Base-by-base conservation (phyloP, 352 stramenopile genomes). In the Thraustotheca clavata region DNA sequence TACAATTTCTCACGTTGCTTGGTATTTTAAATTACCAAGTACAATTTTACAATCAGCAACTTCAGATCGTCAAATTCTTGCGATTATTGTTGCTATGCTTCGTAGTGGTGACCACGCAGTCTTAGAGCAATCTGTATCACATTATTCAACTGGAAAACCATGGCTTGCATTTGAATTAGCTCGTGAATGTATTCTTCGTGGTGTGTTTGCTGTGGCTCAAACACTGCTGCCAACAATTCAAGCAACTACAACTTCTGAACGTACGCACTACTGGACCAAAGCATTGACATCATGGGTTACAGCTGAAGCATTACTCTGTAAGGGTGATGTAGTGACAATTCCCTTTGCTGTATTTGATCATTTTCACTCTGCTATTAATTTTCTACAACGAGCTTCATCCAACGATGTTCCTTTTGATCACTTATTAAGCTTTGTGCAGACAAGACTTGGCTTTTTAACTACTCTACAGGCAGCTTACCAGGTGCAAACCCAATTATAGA, bases 171-270 rank as follows among this genome's bases (percentile, higher is more conserved):
- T 35, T 24, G 7, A 54, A 36, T 11, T 54, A 8, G 57, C 57
- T 8, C 57, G 57, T 4, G 57, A 65, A 43, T 55, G 36, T 33
- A 18, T 65, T 7, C n/a, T 65, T 29, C 57, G 57, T 26, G 57
- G 57, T 11, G 57, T 32, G 2, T 65, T 65, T 48, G 38, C 18
- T 2, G 11, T 35, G 14, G 57, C 57, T 3, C 1, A 18, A 18
- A 4, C 31, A 9, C 18, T 65, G 6, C 26, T 62, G 11, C n/a
- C 32, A 18, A 6, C 1, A 1, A 11, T 62, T 18, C 1, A 20
- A 1, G 33, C 32, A 2, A 5, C 16, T 6, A 47, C 27, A 24
- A 18, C 33, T 9, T 65, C 57, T 4, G 36, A 39, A 22, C n/a
- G 20, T 8, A 65, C 40, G 20, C 18, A 24, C 16, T 32, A 50